Evolutionary conservation across 2,329 filamentous ascomycete genomes (phyloP).

Genomic region (Ceratocystis diversiconidia): DNA sequence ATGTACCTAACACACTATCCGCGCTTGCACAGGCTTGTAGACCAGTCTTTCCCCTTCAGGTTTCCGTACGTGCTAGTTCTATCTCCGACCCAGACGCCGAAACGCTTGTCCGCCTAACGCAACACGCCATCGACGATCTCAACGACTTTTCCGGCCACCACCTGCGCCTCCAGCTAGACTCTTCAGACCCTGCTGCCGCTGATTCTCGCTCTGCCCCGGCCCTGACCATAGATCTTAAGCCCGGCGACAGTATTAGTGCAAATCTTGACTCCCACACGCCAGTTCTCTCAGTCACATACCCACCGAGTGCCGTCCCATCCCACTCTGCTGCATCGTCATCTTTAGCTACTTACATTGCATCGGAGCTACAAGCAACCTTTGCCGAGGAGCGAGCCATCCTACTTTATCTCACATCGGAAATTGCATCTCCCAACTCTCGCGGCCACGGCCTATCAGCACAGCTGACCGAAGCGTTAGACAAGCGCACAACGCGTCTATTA

Average conservation of each 20-base stretch:
- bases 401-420: slow-evolving; percentile 53
- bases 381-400: slow-evolving; percentile 80
- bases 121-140: slow-evolving; percentile 72
- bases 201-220: slow-evolving; percentile 32
- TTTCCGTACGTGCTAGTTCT: slow-evolving; percentile 57
- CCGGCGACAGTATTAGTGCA: slow-evolving; percentile 41
- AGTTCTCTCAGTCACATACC: slow-evolving; percentile 64
- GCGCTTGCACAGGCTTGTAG: slow-evolving; percentile 53
- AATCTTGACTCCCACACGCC: slow-evolving; percentile 57
- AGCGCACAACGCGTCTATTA: slow-evolving; percentile 68
- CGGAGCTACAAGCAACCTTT: slow-evolving; percentile 64
- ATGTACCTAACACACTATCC: not conserved
- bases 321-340: slow-evolving; percentile 51
- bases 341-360: slow-evolving; percentile 64
- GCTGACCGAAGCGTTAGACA: slow-evolving; percentile 42
- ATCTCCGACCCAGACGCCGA: slow-evolving; percentile 54
- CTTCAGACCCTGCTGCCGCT: slow-evolving; percentile 10
- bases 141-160: slow-evolving; percentile 73
- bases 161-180: slow-evolving; percentile 37
- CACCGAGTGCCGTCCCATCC: slow-evolving; percentile 51
- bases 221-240: slow-evolving; percentile 55
- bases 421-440: slow-evolving; percentile 36
- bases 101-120: slow-evolving; percentile 63
- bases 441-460: slow-evolving; percentile 36
- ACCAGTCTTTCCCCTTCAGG: slow-evolving; percentile 73